These are phyloP conservation scores for Quercus aquifolioides DNA, from an alignment of 306 rosid genomes.

Conservation along the genomic window DNA sequence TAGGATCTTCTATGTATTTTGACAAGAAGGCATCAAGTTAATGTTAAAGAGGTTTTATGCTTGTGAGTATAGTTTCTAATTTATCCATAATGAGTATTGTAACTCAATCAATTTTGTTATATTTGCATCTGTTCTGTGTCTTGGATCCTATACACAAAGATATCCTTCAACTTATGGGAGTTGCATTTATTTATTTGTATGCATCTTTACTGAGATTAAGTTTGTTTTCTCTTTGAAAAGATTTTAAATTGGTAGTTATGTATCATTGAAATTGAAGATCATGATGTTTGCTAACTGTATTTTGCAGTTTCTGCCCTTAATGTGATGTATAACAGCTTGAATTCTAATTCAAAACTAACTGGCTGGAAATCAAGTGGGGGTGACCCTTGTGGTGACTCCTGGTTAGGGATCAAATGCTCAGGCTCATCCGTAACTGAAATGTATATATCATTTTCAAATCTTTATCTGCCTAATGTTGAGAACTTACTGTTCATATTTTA, in stretches of 20 bases:
- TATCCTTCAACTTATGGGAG: neutral
- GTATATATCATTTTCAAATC: constrained; percentile 25
- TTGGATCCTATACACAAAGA: neutral
- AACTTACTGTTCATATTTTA: neutral
- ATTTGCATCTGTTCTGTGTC: neutral
- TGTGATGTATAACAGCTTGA: constrained; percentile 65
- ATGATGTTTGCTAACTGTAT: neutral
- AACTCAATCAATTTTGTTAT: neutral
- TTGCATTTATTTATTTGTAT: neutral
- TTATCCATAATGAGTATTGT: neutral
- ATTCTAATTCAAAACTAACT: constrained; percentile 54
- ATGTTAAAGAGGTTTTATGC: neutral
- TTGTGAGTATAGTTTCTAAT: neutral
- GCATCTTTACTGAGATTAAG: neutral
- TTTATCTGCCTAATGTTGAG: neutral
- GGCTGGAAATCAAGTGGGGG: constrained; percentile 83
- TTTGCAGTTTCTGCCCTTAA: constrained; percentile 77
- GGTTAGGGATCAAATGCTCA: constrained; percentile 80
- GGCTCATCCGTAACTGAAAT: constrained; percentile 86
- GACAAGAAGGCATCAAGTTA: neutral
- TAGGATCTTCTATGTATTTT: too few relatives aligned
- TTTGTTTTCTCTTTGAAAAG: neutral
- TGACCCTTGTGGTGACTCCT: constrained; percentile 83
- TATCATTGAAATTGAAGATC: neutral
- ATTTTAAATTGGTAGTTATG: neutral